These are phyloP conservation scores for Wickerhamomyces sp. DNA, from an alignment of 1,139 yeast species.

Conservation along the genomic window DNA sequence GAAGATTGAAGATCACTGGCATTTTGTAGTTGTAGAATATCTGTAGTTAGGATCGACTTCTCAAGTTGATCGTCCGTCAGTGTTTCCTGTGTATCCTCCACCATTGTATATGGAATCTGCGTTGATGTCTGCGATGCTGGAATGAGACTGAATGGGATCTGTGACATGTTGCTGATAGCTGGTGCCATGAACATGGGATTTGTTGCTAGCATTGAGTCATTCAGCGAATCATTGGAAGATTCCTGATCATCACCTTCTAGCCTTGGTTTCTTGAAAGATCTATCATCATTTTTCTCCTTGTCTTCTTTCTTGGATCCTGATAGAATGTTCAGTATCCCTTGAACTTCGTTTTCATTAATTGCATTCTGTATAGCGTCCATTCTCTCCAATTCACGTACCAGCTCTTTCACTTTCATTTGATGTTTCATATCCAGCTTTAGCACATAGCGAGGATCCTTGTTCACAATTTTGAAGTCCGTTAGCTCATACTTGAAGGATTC, in stretches of 20 bases:
- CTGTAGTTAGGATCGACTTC: too few species aligned
- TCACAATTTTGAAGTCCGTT: slow-evolving; percentile 4
- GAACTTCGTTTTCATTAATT: slow-evolving; percentile 2
- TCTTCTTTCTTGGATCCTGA: neutral
- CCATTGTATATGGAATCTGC: slow-evolving; percentile 1
- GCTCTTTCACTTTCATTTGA: slow-evolving; percentile 4
- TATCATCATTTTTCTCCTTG: neutral
- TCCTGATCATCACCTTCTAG: neutral
- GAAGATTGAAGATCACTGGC: neutral
- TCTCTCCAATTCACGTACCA: slow-evolving; percentile 2
- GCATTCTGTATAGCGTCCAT: neutral
- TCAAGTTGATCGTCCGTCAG: neutral
- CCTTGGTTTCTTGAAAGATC: slow-evolving; percentile 3
- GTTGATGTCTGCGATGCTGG: neutral
- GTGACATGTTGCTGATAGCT: neutral
- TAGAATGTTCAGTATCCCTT: slow-evolving; percentile 1
- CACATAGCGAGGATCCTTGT: slow-evolving; percentile 5
- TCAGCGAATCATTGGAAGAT: neutral
- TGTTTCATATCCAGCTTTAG: slow-evolving; percentile 1
- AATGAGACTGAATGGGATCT: neutral
- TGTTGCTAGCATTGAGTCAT: neutral
- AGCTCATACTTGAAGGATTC: slow-evolving; percentile 2
- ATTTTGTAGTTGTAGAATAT: too few species aligned
- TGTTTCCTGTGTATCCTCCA: neutral
- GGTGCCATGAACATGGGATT: slow-evolving; percentile 3